phyloP scores from a whole-genome alignment of 2,329 filamentous ascomycete species.

The Chlorencoelia australis region DNA sequence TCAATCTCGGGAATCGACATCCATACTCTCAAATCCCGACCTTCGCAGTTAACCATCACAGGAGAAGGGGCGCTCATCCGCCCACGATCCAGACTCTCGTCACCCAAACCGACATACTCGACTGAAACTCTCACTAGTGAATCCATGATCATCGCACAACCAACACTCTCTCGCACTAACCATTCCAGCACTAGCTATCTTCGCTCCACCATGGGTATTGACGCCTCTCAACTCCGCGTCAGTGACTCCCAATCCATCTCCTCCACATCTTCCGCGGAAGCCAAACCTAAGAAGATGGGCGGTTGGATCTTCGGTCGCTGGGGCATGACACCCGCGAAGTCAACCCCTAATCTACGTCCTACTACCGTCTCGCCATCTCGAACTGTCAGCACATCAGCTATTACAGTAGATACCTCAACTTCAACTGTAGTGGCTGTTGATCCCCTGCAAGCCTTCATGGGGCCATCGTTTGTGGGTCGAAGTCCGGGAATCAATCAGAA shows the following conservation, averaged over 20 bases:
- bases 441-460: slow-evolving; percentile 28
- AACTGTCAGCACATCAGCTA: slow-evolving; percentile 26
- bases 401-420: no score
- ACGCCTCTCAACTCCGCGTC: slow-evolving; percentile 27
- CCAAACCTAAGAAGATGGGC: slow-evolving; percentile 42
- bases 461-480: slow-evolving; percentile 41
- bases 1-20: slow-evolving; percentile 85
- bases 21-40: slow-evolving; percentile 66
- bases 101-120: slow-evolving; percentile 32
- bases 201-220: slow-evolving; percentile 41
- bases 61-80: slow-evolving; percentile 35
- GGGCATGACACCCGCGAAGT: slow-evolving; percentile 42
- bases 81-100: slow-evolving; percentile 36
- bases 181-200: slow-evolving; percentile 44
- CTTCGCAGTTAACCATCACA: slow-evolving; percentile 58
- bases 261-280: slow-evolving; percentile 7
- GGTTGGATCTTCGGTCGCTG: slow-evolving; percentile 57
- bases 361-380: slow-evolving; percentile 13
- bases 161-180: slow-evolving; percentile 39
- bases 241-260: slow-evolving; percentile 26
- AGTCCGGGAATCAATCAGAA: slow-evolving; percentile 69
- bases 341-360: slow-evolving; percentile 13
- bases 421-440: slow-evolving; percentile 22
- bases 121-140: slow-evolving; percentile 45
- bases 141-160: slow-evolving; percentile 45